These are phyloP conservation scores for Aspergillus arachidicola DNA, from an alignment of 2,329 filamentous ascomycete species.

Conservation along the genomic window DNA sequence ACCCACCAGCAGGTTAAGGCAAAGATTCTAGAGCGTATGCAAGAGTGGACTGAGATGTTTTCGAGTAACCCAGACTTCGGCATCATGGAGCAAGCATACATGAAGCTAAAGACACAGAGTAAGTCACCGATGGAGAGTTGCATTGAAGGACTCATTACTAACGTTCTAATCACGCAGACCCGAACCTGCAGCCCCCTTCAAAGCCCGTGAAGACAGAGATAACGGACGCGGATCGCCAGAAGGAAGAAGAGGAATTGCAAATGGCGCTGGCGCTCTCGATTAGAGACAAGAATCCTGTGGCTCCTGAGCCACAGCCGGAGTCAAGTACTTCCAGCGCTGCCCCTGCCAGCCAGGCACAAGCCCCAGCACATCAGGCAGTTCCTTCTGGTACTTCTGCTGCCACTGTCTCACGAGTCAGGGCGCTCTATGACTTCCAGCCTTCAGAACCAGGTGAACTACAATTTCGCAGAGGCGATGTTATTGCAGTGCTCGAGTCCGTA, in stretches of 20 bases:
- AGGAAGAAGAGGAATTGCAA: constrained; percentile 95
- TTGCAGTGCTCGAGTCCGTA: constrained; percentile 94
- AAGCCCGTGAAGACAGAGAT: constrained; percentile 92
- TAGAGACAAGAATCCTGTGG: constrained; percentile 69
- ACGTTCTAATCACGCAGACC: constrained; percentile 62
- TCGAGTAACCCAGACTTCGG: constrained; percentile 84
- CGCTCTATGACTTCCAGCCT: constrained; percentile 91
- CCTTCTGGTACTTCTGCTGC: constrained; percentile 89
- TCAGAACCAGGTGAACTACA: constrained; percentile 93
- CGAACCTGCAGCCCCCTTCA: constrained; percentile 85
- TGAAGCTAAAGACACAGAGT: constrained; percentile 76
- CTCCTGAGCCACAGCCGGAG: constrained; percentile 41
- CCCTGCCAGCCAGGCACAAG: constrained; percentile 35
- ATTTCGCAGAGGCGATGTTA: constrained; percentile 95
- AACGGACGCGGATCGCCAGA: constrained; percentile 84
- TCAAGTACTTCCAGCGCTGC: constrained; percentile 41
- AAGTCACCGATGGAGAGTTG: constrained; percentile 22
- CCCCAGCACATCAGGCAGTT: constrained; percentile 59
- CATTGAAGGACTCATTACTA: constrained; percentile 7
- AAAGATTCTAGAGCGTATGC: constrained; percentile 96
- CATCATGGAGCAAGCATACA: constrained; percentile 96
- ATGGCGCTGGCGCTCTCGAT: constrained; percentile 92
- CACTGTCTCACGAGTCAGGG: constrained; percentile 90
- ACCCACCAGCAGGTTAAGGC: constrained; percentile 95
- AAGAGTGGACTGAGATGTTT: constrained; percentile 96